Evolutionary conservation across 768 basidiomycete genomes (phyloP).

Genomic region (Tricholoma saponaceum): DNA sequence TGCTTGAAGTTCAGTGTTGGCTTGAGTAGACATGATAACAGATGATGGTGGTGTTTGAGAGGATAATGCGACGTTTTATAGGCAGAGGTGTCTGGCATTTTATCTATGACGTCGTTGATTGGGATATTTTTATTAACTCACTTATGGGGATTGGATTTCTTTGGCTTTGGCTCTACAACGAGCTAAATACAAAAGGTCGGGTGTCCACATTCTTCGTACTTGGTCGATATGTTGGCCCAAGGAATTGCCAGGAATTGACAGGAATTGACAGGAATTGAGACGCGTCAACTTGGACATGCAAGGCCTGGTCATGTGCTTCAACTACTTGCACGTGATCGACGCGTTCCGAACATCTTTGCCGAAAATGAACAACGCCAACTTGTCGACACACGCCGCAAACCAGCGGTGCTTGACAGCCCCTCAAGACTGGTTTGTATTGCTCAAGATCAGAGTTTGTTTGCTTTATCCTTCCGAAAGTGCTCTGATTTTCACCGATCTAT

Average conservation of each 20-base stretch:
- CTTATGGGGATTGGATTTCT: no score
- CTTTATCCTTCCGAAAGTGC: neutral
- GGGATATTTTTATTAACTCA: no score
- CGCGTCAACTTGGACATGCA: neutral
- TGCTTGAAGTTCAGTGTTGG: conserved; percentile 30
- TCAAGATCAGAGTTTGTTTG: no score
- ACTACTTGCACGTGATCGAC: conserved; percentile 25
- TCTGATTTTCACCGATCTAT: conserved; percentile 1
- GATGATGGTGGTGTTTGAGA: neutral
- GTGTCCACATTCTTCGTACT: no score
- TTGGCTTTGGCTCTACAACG: no score
- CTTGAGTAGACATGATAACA: conserved; percentile 12
- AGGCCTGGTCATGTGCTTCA: conserved; percentile 7
- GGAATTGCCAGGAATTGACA: no score
- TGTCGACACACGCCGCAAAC: neutral
- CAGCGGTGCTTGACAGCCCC: neutral
- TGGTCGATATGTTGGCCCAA: no score
- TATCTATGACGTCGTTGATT: neutral
- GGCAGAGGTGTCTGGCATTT: neutral
- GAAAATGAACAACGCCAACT: neutral
- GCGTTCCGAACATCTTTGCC: conserved; percentile 23
- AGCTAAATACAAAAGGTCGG: no score
- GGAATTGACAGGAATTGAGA: no score
- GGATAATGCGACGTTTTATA: neutral
- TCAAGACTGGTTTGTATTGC: no score